Evolutionary conservation across 176 grass and related monocot genomes (phyloP).

Genomic region (Avena eriantha): DNA sequence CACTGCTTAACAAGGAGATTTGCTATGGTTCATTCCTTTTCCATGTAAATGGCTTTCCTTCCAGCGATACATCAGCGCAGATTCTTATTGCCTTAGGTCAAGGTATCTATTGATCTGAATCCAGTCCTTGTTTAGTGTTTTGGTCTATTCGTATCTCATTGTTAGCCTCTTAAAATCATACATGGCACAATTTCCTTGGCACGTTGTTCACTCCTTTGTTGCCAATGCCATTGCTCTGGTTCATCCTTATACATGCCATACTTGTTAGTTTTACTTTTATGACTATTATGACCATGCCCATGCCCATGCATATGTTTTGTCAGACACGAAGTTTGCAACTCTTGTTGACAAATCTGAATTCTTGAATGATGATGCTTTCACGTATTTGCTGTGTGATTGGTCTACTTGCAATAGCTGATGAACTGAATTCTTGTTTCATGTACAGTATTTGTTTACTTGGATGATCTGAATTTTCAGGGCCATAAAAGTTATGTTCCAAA

Average conservation of each 20-base stretch:
- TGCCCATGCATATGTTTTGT: background rate
- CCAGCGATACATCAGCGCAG: background rate
- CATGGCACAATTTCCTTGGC: background rate
- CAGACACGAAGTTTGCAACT: background rate
- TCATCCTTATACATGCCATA: background rate
- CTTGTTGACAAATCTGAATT: background rate
- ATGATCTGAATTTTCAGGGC: conserved; percentile 70
- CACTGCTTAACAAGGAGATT: background rate
- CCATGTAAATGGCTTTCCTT: background rate
- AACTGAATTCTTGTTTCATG: background rate
- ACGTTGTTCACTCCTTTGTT: conserved; percentile 14
- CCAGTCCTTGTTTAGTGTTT: background rate
- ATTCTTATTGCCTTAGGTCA: background rate
- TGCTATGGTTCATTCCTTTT: background rate
- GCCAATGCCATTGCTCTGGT: background rate
- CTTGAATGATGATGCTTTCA: background rate
- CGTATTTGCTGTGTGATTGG: conserved; percentile 17
- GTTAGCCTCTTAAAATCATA: background rate
- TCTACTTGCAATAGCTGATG: background rate
- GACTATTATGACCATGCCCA: background rate
- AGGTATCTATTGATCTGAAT: background rate
- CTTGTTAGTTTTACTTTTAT: background rate
- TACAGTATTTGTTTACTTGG: conserved; percentile 27
- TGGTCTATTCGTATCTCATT: background rate
- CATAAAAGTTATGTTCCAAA: conserved; percentile 99